phyloP scores from a whole-genome alignment of 2,329 filamentous ascomycete species.

The Trichoderma aggressivum region DNA sequence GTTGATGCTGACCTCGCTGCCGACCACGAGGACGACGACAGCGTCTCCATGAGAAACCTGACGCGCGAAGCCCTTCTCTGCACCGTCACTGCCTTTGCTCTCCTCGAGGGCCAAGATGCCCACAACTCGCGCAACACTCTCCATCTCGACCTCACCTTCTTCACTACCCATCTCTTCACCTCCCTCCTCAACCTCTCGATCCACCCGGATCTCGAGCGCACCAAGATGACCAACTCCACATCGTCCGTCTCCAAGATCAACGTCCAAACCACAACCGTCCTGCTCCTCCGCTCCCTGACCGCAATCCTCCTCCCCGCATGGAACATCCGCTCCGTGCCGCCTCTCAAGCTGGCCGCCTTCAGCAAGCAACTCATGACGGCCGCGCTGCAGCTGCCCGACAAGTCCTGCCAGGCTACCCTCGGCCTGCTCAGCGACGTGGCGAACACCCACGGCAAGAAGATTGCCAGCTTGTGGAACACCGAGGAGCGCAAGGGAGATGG shows the following conservation, averaged over 20 bases:
- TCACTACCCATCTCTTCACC: conserved; percentile 89
- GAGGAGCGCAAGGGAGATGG: conserved; percentile 93
- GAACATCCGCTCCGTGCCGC: conserved; percentile 71
- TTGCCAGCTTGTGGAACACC: conserved; percentile 86
- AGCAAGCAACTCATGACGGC: conserved; percentile 83
- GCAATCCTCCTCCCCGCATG: conserved; percentile 74
- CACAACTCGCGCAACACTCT: conserved; percentile 77
- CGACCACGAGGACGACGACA: conserved; percentile 38
- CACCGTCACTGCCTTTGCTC: conserved; percentile 93
- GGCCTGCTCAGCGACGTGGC: conserved; percentile 74
- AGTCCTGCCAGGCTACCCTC: conserved; percentile 76
- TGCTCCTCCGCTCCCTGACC: conserved; percentile 82
- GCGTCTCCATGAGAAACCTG: conserved; percentile 57
- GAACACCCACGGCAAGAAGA: conserved; percentile 76
- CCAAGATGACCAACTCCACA: conserved; percentile 42
- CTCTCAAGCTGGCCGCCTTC: conserved; percentile 84
- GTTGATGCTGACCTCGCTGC: conserved; percentile 34
- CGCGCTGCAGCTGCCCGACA: conserved; percentile 84
- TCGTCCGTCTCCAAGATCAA: conserved; percentile 68
- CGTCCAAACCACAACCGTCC: conserved; percentile 88
- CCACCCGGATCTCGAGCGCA: conserved; percentile 82
- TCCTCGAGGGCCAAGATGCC: conserved; percentile 89
- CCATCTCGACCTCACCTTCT: conserved; percentile 90
- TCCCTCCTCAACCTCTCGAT: conserved; percentile 75
- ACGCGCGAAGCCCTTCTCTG: conserved; percentile 88